Evolutionary conservation across 1,284 basidiomycete species (phyloP), one percentile per base, ranked within the genome.

Genomic region (Puccinia novopanici): DNA sequence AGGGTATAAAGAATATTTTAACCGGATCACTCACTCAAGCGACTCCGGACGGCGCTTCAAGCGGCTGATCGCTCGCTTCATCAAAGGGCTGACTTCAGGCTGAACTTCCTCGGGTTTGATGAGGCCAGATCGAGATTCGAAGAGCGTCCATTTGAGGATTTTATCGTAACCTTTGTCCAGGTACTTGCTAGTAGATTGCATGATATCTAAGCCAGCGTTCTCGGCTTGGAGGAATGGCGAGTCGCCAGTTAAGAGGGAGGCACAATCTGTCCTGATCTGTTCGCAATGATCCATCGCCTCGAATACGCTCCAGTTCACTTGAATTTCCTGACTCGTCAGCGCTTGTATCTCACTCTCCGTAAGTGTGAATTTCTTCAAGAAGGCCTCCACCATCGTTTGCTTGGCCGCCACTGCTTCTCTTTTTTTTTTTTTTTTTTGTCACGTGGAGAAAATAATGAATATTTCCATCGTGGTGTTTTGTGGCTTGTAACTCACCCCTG

Each of bases 121-220:
- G 82, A 82, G 65, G 82, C 80, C 27, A 84, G 92, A 89, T 15
- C 93, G 89, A 85, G 97, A 94, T 86, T 95, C 93, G 85, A 92
- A 91, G 3, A 91, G 89, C 86, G 91, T 90, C 91, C 93, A 97
- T 71, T 93, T 90, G 81, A 92, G 89, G 27, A 97, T 89, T 87
- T 97, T 98, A 81, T 93, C 90, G 85, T 94, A 95, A 0, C 91
- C 95, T 81, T 92, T 90, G 84, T 98, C 94, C 68, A 98, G 90
- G 82, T 93, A 90, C 13, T 90, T 88, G 0, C 92, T 91, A 0
- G 93, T 96, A 13, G 90, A 87, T 0, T 91, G 87, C 90, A 98
- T 93, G 81, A 98, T 94, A 84, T 98, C 84, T 22, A 78, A 34
- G 34, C 95, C 74, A 92, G 86, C 2, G 6, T 61, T 67, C 93